A percentile compares a stretch with the other conserved stretches of the same genome.
Conservation (phyloP, 2,329 filamentous ascomycete species). For the Pyrenophora tritici-repentis region DNA sequence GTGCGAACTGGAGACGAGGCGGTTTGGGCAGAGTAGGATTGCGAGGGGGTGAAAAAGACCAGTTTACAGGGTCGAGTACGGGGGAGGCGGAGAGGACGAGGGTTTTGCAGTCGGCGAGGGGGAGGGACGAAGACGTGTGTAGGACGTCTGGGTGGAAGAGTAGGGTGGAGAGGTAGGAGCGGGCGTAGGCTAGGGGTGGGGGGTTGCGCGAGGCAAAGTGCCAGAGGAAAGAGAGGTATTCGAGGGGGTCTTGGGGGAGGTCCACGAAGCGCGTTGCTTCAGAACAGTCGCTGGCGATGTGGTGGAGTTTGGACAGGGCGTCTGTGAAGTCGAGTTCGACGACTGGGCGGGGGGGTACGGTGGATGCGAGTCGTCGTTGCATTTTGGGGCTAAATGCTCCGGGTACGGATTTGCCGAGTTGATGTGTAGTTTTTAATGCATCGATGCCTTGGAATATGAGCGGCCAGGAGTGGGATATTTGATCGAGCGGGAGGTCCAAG, state of each 20-base stretch:
- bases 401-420: slow-evolving; percentile 67
- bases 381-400: slow-evolving; percentile 89
- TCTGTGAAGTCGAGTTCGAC: slow-evolving; percentile 76
- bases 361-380: slow-evolving; percentile 89
- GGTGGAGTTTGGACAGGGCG: slow-evolving; percentile 70
- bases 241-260: slow-evolving; percentile 38
- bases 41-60: slow-evolving; percentile 67
- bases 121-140: slow-evolving; percentile 71
- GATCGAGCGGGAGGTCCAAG: slow-evolving; percentile 40
- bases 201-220: slow-evolving; percentile 79
- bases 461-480: slow-evolving; percentile 43
- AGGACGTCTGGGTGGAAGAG: slow-evolving; percentile 70
- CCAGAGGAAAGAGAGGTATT: slow-evolving; percentile 68
- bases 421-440: slow-evolving; percentile 63
- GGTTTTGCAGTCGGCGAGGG: slow-evolving; percentile 81
- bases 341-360: slow-evolving; percentile 89
- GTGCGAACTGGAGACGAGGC: slow-evolving; percentile 71
- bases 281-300: slow-evolving; percentile 72
- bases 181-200: slow-evolving; percentile 80
- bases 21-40: slow-evolving; percentile 63
- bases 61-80: slow-evolving; percentile 74
- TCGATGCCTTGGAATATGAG: slow-evolving; percentile 52
- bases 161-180: slow-evolving; percentile 76
- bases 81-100: slow-evolving; percentile 73
- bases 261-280: slow-evolving; percentile 54